These are phyloP conservation scores for Naganishia friedmannii DNA, from an alignment of 768 basidiomycete species.

Conservation along the genomic window DNA sequence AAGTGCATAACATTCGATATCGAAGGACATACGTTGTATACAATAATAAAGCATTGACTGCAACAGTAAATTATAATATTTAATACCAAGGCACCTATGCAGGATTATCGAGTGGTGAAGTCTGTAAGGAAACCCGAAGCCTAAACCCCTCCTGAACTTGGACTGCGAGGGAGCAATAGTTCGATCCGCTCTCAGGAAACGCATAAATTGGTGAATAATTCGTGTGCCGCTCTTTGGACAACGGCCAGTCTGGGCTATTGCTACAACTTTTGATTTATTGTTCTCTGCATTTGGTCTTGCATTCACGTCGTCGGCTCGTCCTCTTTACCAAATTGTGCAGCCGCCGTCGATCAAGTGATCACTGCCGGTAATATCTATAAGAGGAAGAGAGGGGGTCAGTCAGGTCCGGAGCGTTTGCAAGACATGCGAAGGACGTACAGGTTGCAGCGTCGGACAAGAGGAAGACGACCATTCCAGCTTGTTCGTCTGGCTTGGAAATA, in stretches of 20 bases:
- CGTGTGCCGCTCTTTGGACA: not conserved
- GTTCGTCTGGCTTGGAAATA: slow-evolving; percentile 39
- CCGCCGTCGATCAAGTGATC: slow-evolving; percentile 45
- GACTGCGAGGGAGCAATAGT: too few relatives aligned
- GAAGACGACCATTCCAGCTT: slow-evolving; percentile 44
- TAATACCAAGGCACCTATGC: not conserved
- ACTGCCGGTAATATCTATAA: slow-evolving; percentile 41
- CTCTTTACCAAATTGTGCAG: slow-evolving; percentile 35
- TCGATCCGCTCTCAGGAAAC: too few relatives aligned
- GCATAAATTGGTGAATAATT: too few relatives aligned
- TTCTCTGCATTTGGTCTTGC: not conserved
- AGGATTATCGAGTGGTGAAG: not conserved
- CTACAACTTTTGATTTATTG: slow-evolving; percentile 16
- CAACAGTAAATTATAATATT: not conserved
- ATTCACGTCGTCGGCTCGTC: not conserved
- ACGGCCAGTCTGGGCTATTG: not conserved
- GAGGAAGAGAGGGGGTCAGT: not conserved
- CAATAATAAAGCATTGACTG: not conserved
- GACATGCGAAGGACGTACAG: slow-evolving; percentile 35
- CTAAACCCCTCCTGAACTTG: too few relatives aligned
- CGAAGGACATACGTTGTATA: slow-evolving; percentile 7
- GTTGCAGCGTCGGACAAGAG: slow-evolving; percentile 43
- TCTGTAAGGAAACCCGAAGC: too few relatives aligned
- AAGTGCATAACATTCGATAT: not conserved
- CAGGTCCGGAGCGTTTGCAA: not conserved